Percentiles rank a stretch among this genome's conserved stretches.
Evolutionary conservation across 768 basidiomycete species (phyloP).

Genomic region (Naganishia onofrii): DNA sequence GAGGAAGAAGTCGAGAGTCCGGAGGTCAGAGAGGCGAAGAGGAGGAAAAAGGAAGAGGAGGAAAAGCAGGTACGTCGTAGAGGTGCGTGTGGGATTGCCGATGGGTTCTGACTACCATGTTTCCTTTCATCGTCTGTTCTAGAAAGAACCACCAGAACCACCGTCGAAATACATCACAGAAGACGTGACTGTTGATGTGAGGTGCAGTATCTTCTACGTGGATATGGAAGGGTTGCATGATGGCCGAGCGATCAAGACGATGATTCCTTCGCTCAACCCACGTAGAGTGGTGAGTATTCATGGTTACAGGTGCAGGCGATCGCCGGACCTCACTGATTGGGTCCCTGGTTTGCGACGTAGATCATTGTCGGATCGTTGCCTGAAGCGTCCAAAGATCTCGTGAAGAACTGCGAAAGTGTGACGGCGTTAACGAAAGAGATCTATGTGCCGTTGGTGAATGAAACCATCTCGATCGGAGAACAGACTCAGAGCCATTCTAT

Average conservation of each 20-base stretch:
- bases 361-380: slow-evolving; percentile 80
- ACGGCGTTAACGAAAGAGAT: slow-evolving; percentile 91
- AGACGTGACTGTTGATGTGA: slow-evolving; percentile 71
- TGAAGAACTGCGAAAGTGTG: slow-evolving; percentile 76
- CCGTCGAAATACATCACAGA: slow-evolving; percentile 87
- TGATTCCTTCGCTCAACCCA: slow-evolving; percentile 93
- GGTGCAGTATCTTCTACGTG: slow-evolving; percentile 82
- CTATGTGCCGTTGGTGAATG: slow-evolving; percentile 70
- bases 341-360: slow-evolving; percentile 54
- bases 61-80: slow-evolving; percentile 66
- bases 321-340: neutral
- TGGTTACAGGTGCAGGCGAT: neutral
- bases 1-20: slow-evolving; percentile 86
- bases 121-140: slow-evolving; percentile 22
- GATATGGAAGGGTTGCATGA: slow-evolving; percentile 97
- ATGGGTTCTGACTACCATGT: slow-evolving; percentile 6
- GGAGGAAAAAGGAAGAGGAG: slow-evolving; percentile 69
- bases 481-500: slow-evolving; percentile 93
- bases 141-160: slow-evolving; percentile 75
- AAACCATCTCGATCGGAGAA: slow-evolving; percentile 85
- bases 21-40: slow-evolving; percentile 69
- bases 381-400: slow-evolving; percentile 67
- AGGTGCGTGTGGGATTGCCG: neutral
- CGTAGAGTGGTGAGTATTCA: slow-evolving; percentile 73
- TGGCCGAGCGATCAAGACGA: slow-evolving; percentile 92